A percentile compares a stretch with the other conserved stretches of the same genome.
phyloP scores from a whole-genome alignment of 176 grass and related monocot genomes.

The Eragrostis curvula region DNA sequence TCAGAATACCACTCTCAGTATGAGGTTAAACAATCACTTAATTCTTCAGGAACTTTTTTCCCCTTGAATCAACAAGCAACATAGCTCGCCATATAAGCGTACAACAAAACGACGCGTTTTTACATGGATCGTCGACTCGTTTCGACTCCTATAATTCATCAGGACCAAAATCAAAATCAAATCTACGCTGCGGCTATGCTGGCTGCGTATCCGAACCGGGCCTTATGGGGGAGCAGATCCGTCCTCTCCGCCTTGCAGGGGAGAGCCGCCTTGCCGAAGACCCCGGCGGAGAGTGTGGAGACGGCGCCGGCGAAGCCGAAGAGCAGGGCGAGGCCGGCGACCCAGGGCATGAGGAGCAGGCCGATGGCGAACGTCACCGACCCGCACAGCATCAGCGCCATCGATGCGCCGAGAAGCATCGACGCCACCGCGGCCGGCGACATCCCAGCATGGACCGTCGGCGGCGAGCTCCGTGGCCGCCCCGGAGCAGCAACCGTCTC shows the following conservation, averaged over 20 bases:
- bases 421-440: constrained; percentile 55
- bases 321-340: constrained; percentile 67
- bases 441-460: constrained; percentile 2
- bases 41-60: neutral
- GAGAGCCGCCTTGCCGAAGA: constrained; percentile 46
- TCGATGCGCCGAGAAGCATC: constrained; percentile 71
- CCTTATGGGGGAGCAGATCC: neutral
- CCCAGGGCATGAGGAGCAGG: constrained; percentile 87
- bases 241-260: neutral
- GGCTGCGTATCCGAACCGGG: neutral
- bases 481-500: neutral
- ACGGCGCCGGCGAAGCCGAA: constrained; percentile 72
- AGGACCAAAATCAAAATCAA: neutral
- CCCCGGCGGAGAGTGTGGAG: constrained; percentile 63
- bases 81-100: neutral
- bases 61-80: neutral
- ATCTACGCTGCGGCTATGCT: neutral
- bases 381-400: constrained; percentile 89
- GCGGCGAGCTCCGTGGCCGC: neutral
- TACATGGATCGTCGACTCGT: neutral
- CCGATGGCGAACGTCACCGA: constrained; percentile 88
- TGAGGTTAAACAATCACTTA: neutral
- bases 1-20: neutral
- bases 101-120: constrained; percentile 22
- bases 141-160: neutral